Percentiles rank a stretch among this genome's conserved stretches.
Conservation (phyloP, 345 rosid species). For the Citrus trifoliata region DNA sequence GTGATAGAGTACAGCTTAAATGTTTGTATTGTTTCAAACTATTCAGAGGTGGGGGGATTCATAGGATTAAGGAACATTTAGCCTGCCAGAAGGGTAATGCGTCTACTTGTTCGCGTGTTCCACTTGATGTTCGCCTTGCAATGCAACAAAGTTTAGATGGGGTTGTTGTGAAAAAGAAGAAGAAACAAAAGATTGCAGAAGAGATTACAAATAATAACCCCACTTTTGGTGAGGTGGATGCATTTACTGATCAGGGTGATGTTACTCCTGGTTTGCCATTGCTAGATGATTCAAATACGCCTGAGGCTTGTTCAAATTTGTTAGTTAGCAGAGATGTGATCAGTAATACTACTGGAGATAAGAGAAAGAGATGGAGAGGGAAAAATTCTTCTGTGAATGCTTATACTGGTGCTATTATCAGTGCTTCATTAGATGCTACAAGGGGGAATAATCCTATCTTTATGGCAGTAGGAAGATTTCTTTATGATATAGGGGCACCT, state of each 20-base stretch:
- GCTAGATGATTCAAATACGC: slow-evolving; percentile 8
- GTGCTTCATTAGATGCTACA: slow-evolving; percentile 28
- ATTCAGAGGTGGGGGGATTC: slow-evolving; percentile 95
- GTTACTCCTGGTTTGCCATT: slow-evolving; percentile 25
- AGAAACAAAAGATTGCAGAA: slow-evolving; percentile 59
- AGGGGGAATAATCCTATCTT: slow-evolving; percentile 35
- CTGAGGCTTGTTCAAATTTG: slow-evolving; percentile 24
- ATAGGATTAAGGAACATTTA: slow-evolving; percentile 91
- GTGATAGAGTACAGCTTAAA: slow-evolving; percentile 68
- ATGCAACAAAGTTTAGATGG: slow-evolving; percentile 77
- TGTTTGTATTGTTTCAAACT: slow-evolving; percentile 75
- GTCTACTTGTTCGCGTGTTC: slow-evolving; percentile 65
- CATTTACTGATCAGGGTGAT: slow-evolving; percentile 32
- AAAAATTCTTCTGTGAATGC: slow-evolving; percentile 27
- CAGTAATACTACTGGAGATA: slow-evolving; percentile 34
- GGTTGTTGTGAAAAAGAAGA: slow-evolving; percentile 62
- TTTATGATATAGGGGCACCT: slow-evolving; percentile 77
- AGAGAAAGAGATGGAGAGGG: slow-evolving; percentile 45
- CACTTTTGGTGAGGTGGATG: slow-evolving; percentile 32
- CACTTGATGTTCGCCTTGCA: slow-evolving; percentile 49
- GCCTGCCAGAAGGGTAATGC: slow-evolving; percentile 92
- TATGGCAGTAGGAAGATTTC: slow-evolving; percentile 61
- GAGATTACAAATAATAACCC: slow-evolving; percentile 42
- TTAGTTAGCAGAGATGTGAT: slow-evolving; percentile 33
- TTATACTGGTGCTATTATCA: slow-evolving; percentile 19